Conservation (phyloP, 768 basidiomycete genomes). For the Rhodosporidiobolus sp. region DNA sequence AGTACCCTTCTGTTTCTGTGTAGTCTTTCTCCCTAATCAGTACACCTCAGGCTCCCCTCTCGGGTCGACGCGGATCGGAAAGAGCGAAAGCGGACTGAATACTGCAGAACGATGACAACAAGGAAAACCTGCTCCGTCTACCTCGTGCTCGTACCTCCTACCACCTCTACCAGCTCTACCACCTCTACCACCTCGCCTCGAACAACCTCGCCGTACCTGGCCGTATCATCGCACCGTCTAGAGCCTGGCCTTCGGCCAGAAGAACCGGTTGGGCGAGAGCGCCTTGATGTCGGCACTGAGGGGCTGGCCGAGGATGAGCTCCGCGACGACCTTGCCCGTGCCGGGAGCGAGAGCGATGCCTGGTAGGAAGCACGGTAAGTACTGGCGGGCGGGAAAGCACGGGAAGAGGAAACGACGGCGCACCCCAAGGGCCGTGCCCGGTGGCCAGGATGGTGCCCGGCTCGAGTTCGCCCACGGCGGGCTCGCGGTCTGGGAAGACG, state of each 20-base stretch:
- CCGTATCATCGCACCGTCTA: too few species aligned
- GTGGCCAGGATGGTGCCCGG: conserved; percentile 48
- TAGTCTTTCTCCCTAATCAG: too few species aligned
- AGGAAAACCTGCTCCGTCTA: too few species aligned
- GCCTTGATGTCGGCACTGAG: conserved; percentile 17
- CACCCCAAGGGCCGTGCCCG: conserved; percentile 54
- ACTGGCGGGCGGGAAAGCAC: too few species aligned
- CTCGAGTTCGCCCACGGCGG: conserved; percentile 47
- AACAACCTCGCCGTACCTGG: too few species aligned
- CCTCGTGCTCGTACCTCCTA: neutral
- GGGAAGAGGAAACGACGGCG: conserved; percentile 46
- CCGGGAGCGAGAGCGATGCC: conserved; percentile 34
- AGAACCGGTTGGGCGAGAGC: conserved; percentile 13
- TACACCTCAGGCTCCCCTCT: too few species aligned
- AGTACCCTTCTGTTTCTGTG: neutral
- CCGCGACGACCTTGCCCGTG: conserved; percentile 25
- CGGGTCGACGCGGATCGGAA: too few species aligned
- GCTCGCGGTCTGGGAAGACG: conserved; percentile 46
- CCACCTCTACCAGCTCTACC: neutral
- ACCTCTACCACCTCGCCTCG: neutral
- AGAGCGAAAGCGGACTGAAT: neutral
- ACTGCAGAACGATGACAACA: neutral
- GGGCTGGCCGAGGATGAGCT: conserved; percentile 3
- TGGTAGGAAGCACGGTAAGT: conserved; percentile 1
- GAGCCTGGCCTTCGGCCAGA: neutral